phyloP scores from a whole-genome alignment of 2,329 filamentous ascomycete species.

The Magnaporthiopsis incrustans region DNA sequence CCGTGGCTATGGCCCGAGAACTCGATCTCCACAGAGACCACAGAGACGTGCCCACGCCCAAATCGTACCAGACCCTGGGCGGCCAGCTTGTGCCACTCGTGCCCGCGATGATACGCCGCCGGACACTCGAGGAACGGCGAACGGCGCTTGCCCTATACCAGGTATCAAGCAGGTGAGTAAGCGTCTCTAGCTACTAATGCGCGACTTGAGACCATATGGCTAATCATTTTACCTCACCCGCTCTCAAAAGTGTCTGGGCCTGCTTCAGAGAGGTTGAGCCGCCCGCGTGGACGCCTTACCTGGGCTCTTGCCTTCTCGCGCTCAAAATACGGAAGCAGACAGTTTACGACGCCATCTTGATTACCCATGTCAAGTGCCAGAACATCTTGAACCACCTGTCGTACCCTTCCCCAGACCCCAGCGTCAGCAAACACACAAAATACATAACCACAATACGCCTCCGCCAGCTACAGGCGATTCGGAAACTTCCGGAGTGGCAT shows the following conservation, averaged over 20 bases:
- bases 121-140: constrained; percentile 11
- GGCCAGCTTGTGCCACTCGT: not conserved
- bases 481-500: constrained; percentile 11
- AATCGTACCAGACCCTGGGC: not conserved
- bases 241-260: constrained; percentile 6
- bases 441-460: constrained; percentile 14
- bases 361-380: constrained; percentile 17
- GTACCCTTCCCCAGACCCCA: constrained; percentile 7
- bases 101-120: not conserved
- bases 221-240: not conserved
- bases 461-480: constrained; percentile 14
- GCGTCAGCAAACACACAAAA: constrained; percentile 5
- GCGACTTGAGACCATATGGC: not conserved
- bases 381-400: constrained; percentile 18
- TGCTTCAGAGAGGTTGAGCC: constrained; percentile 14
- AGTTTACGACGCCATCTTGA: constrained; percentile 13
- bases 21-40: constrained; percentile 18
- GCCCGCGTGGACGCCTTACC: constrained; percentile 12
- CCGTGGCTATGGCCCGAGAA: constrained; percentile 17
- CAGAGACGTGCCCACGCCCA: constrained; percentile 10
- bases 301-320: constrained; percentile 11
- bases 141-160: constrained; percentile 12
- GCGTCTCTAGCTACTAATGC: not conserved
- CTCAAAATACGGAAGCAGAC: constrained; percentile 13
- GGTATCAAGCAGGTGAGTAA: constrained; percentile 18